These are phyloP conservation scores for Blastobotrys terrestris DNA, from an alignment of 805 yeast species.

Conservation along the genomic window DNA sequence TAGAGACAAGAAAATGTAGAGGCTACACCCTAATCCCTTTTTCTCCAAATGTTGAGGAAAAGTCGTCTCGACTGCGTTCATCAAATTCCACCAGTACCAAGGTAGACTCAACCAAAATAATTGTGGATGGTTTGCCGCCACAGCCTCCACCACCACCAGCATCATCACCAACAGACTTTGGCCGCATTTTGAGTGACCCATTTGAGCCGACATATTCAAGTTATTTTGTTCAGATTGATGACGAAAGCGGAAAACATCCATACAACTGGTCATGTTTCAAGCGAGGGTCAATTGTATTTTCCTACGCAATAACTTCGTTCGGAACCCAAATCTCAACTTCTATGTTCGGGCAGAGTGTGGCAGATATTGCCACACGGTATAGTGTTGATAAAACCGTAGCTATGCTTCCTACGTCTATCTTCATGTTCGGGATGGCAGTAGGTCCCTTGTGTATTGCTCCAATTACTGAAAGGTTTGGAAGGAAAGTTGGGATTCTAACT, in stretches of 20 bases:
- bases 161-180: not conserved
- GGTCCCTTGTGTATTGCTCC: slow-evolving; percentile 18
- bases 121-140: not conserved
- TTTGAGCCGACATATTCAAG: slow-evolving; percentile 4
- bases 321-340: slow-evolving; percentile 15
- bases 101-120: not conserved
- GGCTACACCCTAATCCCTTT: not conserved
- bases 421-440: slow-evolving; percentile 27
- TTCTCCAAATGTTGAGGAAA: not conserved
- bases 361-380: slow-evolving; percentile 5
- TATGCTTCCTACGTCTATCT: slow-evolving; percentile 23
- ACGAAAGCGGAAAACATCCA: slow-evolving; percentile 4
- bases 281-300: slow-evolving; percentile 2
- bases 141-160: not conserved
- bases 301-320: slow-evolving; percentile 10
- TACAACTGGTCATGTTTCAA: slow-evolving; percentile 10
- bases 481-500: slow-evolving; percentile 22
- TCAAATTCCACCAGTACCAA: not conserved
- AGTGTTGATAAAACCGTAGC: slow-evolving; percentile 6
- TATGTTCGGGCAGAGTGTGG: slow-evolving; percentile 11
- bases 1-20: not conserved
- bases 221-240: slow-evolving; percentile 3
- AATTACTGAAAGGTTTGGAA: slow-evolving; percentile 10
- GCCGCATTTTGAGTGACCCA: not conserved
- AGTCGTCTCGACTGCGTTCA: not conserved